Evolutionary conservation across 2,329 filamentous ascomycete genomes (phyloP).

Genomic region (Chaetomium olivaceum): DNA sequence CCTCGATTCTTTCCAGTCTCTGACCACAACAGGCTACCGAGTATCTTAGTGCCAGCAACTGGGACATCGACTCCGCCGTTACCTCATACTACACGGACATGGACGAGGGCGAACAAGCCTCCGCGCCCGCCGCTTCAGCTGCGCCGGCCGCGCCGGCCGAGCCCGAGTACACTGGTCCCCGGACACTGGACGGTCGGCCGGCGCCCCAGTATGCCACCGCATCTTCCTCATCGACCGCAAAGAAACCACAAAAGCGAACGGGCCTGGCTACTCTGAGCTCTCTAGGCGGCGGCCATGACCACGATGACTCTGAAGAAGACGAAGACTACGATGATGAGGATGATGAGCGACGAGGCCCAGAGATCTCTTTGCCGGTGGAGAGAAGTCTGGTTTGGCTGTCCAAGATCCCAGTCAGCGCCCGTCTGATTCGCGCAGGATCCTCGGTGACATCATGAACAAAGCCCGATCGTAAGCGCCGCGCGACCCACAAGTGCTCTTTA

Average conservation of each 20-base stretch:
- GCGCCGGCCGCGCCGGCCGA: slow-evolving; percentile 39
- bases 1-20: background rate
- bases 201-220: slow-evolving; percentile 47
- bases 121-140: slow-evolving; percentile 43
- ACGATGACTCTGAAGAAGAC: slow-evolving; percentile 57
- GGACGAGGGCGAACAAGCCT: slow-evolving; percentile 52
- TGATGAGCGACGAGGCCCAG: slow-evolving; percentile 60
- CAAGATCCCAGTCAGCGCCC: slow-evolving; percentile 59
- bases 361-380: slow-evolving; percentile 80
- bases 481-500: background rate
- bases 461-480: slow-evolving; percentile 55
- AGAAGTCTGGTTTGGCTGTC: slow-evolving; percentile 74
- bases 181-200: slow-evolving; percentile 64
- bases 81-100: slow-evolving; percentile 62
- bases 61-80: slow-evolving; percentile 65
- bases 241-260: slow-evolving; percentile 54
- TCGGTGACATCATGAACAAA: slow-evolving; percentile 65
- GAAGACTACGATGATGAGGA: slow-evolving; percentile 60
- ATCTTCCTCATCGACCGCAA: slow-evolving; percentile 40
- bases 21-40: slow-evolving; percentile 57
- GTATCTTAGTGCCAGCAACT: slow-evolving; percentile 64
- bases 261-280: slow-evolving; percentile 64
- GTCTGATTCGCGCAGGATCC: slow-evolving; percentile 54
- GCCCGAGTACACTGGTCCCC: slow-evolving; percentile 58
- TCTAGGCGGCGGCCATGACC: slow-evolving; percentile 51